Percentiles rank a stretch among this genome's conserved stretches.
Conservation (phyloP, 805 yeast species). For the Candida methanosorbosa region DNA sequence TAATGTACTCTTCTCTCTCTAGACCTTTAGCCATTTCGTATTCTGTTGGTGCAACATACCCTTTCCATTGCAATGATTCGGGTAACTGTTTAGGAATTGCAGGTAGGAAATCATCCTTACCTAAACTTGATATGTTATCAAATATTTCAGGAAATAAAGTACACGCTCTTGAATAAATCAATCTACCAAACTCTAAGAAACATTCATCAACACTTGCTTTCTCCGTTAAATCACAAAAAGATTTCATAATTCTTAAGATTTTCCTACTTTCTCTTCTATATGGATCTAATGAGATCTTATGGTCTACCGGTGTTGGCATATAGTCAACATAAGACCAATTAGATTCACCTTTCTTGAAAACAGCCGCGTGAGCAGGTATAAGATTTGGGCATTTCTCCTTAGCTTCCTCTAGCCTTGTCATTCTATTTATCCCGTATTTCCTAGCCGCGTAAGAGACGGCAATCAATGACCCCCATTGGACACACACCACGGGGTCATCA, state of each 20-base stretch:
- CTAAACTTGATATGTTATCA: slow-evolving; percentile 2
- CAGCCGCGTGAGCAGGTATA: slow-evolving; percentile 86
- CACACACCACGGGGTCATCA: slow-evolving; percentile 84
- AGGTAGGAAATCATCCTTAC: slow-evolving; percentile 29
- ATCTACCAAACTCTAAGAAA: slow-evolving; percentile 73
- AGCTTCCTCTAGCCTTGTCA: slow-evolving; percentile 67
- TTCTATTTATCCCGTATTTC: slow-evolving; percentile 68
- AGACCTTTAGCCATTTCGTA: slow-evolving; percentile 13
- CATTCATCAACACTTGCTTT: slow-evolving; percentile 96
- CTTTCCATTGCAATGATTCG: slow-evolving; percentile 20
- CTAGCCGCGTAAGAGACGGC: slow-evolving; percentile 92
- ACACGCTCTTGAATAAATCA: slow-evolving; percentile 37
- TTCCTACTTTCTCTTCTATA: slow-evolving; percentile 82
- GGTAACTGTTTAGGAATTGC: slow-evolving; percentile 32
- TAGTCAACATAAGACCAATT: slow-evolving; percentile 66
- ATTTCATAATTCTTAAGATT: slow-evolving; percentile 56
- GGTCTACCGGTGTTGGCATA: slow-evolving; percentile 48
- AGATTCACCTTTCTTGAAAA: slow-evolving; percentile 78
- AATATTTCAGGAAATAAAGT: slow-evolving; percentile 39
- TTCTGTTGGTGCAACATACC: slow-evolving; percentile 14
- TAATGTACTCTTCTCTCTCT: slow-evolving; percentile 4
- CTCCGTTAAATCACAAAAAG: slow-evolving; percentile 62
- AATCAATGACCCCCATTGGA: slow-evolving; percentile 85
- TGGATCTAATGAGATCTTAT: slow-evolving; percentile 87
- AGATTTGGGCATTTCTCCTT: slow-evolving; percentile 66